Conservation (phyloP, 108 stramenopile species). For the Skeletonema potamos region DNA sequence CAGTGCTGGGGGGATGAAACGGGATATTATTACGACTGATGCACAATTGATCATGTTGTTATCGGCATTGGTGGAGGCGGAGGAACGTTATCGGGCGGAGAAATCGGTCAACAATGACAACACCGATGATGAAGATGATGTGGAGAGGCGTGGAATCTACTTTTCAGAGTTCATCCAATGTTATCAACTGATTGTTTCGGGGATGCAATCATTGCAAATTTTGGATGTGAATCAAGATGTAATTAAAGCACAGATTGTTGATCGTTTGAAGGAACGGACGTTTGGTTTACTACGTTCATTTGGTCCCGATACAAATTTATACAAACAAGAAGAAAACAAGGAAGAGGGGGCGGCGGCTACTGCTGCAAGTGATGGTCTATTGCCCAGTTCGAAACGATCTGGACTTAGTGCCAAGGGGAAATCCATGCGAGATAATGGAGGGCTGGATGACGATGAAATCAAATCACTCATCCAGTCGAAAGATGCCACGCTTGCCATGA, state of each 20-base stretch:
- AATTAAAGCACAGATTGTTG: background rate
- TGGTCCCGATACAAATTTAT: conserved; percentile 9
- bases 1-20: background rate
- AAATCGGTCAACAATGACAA: background rate
- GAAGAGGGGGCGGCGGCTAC: background rate
- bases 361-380: background rate
- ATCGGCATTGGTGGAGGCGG: conserved; percentile 21
- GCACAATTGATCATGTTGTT: conserved; percentile 29
- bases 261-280: conserved; percentile 22
- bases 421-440: background rate
- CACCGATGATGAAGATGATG: background rate
- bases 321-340: background rate
- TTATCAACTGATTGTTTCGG: conserved; percentile 61
- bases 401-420: background rate
- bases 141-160: conserved; percentile 1
- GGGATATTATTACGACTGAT: conserved; percentile 26
- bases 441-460: conserved; percentile 16
- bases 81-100: conserved; percentile 13
- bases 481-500: conserved; percentile 21
- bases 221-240: background rate
- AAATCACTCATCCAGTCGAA: conserved; percentile 22
- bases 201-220: conserved; percentile 67
- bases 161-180: conserved; percentile 62
- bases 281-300: conserved; percentile 15
- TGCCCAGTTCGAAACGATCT: background rate